Evolutionary conservation across 2,329 filamentous ascomycete genomes (phyloP).

Genomic region (Celoporthe dispersa): DNA sequence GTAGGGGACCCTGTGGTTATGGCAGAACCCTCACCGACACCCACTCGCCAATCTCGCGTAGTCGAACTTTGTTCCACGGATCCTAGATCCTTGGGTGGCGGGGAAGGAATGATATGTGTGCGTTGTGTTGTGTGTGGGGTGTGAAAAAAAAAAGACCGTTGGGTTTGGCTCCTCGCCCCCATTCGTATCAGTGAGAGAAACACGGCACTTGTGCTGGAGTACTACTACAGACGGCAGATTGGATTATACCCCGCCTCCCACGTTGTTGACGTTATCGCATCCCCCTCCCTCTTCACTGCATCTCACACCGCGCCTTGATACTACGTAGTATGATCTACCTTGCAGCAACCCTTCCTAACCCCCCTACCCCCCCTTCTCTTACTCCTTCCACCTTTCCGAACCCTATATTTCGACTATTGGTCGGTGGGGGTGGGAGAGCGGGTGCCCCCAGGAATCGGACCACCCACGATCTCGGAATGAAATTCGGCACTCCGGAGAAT

Average conservation of each 20-base stretch:
- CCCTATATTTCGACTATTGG: not conserved
- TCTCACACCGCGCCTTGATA: not conserved
- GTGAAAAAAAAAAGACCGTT: not conserved
- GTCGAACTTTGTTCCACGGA: not conserved
- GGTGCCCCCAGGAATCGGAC: not conserved
- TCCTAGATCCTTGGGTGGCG: not conserved
- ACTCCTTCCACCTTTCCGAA: not conserved
- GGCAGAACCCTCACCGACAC: not conserved
- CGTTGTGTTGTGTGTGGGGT: not conserved
- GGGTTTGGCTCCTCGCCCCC: not conserved
- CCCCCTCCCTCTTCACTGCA: not conserved
- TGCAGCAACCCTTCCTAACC: not conserved
- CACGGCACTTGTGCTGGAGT: not conserved
- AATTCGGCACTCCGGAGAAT: not conserved
- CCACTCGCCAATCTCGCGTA: constrained; percentile 8
- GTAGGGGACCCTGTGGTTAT: not conserved
- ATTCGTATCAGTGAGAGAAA: not conserved
- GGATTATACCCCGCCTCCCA: not conserved
- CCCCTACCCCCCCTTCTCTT: not conserved
- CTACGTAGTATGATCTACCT: constrained; percentile 1
- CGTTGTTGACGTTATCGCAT: not conserved
- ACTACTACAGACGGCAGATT: not conserved
- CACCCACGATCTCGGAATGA: not conserved
- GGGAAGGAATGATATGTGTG: not conserved
- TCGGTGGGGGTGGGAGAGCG: not conserved